Conservation (phyloP, 2,329 filamentous ascomycete genomes). For the Chlorencoelia australis region DNA sequence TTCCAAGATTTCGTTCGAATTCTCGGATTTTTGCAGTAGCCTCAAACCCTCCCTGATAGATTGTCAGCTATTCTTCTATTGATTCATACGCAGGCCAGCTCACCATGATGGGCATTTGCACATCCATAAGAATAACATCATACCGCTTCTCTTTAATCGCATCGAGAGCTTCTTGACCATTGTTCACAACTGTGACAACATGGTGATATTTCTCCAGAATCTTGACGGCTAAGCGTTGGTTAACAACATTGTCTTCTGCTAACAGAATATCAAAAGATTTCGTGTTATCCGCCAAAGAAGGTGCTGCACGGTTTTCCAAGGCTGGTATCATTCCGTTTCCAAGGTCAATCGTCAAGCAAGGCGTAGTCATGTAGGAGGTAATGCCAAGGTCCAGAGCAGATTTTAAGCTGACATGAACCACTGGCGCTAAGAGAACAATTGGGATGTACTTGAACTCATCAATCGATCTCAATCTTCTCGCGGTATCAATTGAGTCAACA, state of each 20-base stretch:
- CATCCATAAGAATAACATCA: conserved; percentile 97
- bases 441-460: conserved; percentile 98
- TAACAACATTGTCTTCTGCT: conserved; percentile 95
- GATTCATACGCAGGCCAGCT: conserved; percentile 27
- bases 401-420: conserved; percentile 86
- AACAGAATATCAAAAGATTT: conserved; percentile 92
- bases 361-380: conserved; percentile 98
- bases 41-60: conserved; percentile 77
- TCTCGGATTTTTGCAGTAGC: conserved; percentile 94
- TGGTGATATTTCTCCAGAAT: conserved; percentile 97
- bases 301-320: conserved; percentile 83
- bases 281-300: conserved; percentile 84
- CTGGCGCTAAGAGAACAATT: conserved; percentile 80
- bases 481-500: conserved; percentile 86
- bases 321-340: conserved; percentile 95
- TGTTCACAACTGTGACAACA: conserved; percentile 84
- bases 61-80: conserved; percentile 28
- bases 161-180: conserved; percentile 86
- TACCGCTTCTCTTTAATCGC: conserved; percentile 87
- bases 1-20: conserved; percentile 73
- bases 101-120: conserved; percentile 99
- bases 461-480: conserved; percentile 71
- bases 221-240: conserved; percentile 91
- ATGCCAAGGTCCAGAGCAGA: conserved; percentile 91
- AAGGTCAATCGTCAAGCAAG: conserved; percentile 85